Base-by-base conservation (phyloP, 2,329 filamentous ascomycete species). In the Trichoderma simmonsii region DNA sequence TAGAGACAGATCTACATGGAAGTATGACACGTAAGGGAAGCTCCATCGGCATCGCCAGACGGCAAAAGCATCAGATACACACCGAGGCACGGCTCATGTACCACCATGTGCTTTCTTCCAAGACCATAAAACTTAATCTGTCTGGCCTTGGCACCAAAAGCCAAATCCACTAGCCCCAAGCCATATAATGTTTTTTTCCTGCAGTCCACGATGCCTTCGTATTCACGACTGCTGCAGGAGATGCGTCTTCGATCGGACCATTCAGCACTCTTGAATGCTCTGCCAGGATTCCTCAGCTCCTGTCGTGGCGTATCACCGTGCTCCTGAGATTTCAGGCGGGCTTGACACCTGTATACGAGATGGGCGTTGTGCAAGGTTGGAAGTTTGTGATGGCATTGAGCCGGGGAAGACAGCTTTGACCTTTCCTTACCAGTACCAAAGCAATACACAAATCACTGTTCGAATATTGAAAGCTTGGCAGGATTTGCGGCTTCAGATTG, bases 151-250 rank as follows among this genome's bases (percentile, higher is more conserved):
- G 70, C 70, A 21, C 18, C 39, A 39, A 26, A 60, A 34, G n/a
- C 32, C 26, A 71, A 36, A n/a, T 65, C 51, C 36, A 67, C 66
- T 67, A 67, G 70, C 30, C 24, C 43, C 36, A 66, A 67, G 56
- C 63, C 62, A 9, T 56, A 12, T 39, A 6, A 12, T 59, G 3
- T 36, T 65, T 39, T 59, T 51, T 60, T 28, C 8, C 26, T 32
- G 34, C 12, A 24, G 36, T 32, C 62, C 34, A 18, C 36, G 32
- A 43, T 51, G 9, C 14, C 63, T 61, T 71, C 70, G 62, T 71
- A 61, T 71, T 43, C 63, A 61, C 24, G 39, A 15, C 36, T 30
- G 28, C 67, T 60, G 62, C 26, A 59, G 65, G 68, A 62, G 30
- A 64, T 36, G 12, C n/a, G 36, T 11, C 34, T 34, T 59, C 12